Evolutionary conservation across 257 asterid species (phyloP).

Genomic region (Solanum piurae): DNA sequence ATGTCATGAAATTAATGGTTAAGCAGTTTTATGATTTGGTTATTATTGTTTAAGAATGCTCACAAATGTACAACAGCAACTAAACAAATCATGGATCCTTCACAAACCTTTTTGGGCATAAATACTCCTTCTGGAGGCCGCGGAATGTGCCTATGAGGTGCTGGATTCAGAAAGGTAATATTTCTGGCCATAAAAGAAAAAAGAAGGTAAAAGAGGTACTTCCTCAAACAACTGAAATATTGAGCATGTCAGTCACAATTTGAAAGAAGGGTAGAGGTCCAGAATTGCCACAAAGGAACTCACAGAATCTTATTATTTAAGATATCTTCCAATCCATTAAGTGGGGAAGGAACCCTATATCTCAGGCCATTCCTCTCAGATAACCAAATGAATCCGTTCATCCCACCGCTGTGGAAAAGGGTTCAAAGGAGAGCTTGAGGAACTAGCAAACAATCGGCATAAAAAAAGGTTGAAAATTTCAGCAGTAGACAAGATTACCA

Average conservation of each 20-base stretch:
- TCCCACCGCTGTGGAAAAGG: constrained; percentile 58
- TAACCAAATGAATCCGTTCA: constrained; percentile 85
- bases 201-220: background rate
- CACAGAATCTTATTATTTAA: constrained; percentile 54
- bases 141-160: constrained; percentile 65
- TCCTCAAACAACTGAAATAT: background rate
- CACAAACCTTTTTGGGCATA: constrained; percentile 66
- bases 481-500: constrained; percentile 16
- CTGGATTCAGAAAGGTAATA: constrained; percentile 75
- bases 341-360: constrained; percentile 45
- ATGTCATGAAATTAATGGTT: background rate
- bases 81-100: background rate
- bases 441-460: background rate
- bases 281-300: constrained; percentile 17
- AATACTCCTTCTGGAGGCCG: constrained; percentile 58
- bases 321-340: constrained; percentile 46
- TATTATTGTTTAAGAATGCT: background rate
- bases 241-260: background rate
- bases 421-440: background rate
- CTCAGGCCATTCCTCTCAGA: constrained; percentile 53
- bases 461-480: background rate
- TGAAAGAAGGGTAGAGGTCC: background rate
- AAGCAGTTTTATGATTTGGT: background rate
- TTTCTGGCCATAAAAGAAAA: constrained; percentile 43
- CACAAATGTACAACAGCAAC: background rate